These are phyloP conservation scores for Cladosporium austrohemisphaericum DNA, from an alignment of 2,329 filamentous ascomycete genomes.

Conservation along the genomic window DNA sequence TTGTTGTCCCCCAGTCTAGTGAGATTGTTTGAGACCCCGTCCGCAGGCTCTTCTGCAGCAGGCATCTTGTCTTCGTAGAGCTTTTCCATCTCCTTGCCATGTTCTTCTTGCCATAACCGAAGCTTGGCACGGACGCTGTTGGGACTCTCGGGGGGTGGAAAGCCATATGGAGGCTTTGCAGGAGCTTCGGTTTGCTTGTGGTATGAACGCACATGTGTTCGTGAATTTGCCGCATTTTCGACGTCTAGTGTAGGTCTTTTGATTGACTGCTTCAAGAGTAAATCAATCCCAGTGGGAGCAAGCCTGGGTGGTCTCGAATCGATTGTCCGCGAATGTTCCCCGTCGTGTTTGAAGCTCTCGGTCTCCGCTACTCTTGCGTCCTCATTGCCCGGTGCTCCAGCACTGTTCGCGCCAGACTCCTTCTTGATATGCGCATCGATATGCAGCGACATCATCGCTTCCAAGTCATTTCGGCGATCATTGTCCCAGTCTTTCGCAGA, in stretches of 20 bases:
- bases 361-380: too few species aligned
- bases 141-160: slow-evolving; percentile 13
- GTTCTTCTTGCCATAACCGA: slow-evolving; percentile 43
- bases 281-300: too few species aligned
- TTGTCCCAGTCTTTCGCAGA: too few species aligned
- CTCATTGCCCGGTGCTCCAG: too few species aligned
- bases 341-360: not conserved
- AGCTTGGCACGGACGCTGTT: slow-evolving; percentile 36
- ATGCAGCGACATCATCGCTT: too few species aligned
- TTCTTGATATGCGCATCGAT: too few species aligned
- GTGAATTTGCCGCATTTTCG: not conserved
- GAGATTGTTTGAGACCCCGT: slow-evolving; percentile 27
- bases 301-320: too few species aligned
- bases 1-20: slow-evolving; percentile 30
- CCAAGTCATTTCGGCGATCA: too few species aligned
- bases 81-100: slow-evolving; percentile 26
- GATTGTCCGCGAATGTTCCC: not conserved
- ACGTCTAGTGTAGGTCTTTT: not conserved
- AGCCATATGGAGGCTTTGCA: not conserved
- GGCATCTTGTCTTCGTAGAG: slow-evolving; percentile 15
- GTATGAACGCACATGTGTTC: slow-evolving; percentile 1
- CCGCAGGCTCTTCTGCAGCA: slow-evolving; percentile 24
- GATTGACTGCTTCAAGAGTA: not conserved
- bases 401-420: too few species aligned
- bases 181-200: not conserved